Percentiles rank a stretch among this genome's conserved stretches.
phyloP scores from a whole-genome alignment of 345 rosid species.

The Heritiera fomes region DNA sequence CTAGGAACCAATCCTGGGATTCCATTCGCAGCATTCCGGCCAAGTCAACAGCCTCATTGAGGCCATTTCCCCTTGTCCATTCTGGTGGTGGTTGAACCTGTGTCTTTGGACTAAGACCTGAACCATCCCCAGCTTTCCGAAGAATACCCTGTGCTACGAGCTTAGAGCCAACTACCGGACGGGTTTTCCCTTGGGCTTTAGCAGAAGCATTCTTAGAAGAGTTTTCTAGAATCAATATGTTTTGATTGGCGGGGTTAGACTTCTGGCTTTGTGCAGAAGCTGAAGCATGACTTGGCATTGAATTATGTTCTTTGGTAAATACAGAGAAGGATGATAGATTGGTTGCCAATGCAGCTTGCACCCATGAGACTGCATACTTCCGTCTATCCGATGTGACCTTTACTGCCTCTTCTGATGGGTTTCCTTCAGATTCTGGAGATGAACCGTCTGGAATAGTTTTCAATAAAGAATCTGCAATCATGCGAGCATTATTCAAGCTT shows the following conservation, averaged over 20 bases:
- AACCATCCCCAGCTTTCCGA: conserved; percentile 54
- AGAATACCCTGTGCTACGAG: conserved; percentile 68
- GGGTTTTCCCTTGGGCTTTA: conserved; percentile 51
- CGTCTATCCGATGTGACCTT: conserved; percentile 59
- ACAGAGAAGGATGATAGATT: conserved; percentile 77
- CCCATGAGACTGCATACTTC: conserved; percentile 78
- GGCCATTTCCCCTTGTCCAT: conserved; percentile 74
- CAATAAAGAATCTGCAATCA: conserved; percentile 60
- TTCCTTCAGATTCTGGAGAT: conserved; percentile 56
- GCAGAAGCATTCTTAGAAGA: conserved; percentile 42
- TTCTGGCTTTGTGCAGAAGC: conserved; percentile 43
- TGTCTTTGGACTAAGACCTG: conserved; percentile 45
- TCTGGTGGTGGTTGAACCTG: conserved; percentile 54
- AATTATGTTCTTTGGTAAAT: conserved; percentile 48
- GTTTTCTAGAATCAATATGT: conserved; percentile 58
- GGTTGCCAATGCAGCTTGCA: conserved; percentile 85
- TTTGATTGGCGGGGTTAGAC: conserved; percentile 39
- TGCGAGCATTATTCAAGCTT: conserved; percentile 52
- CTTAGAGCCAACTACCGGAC: conserved; percentile 62
- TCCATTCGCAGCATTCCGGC: conserved; percentile 72
- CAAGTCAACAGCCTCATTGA: conserved; percentile 71
- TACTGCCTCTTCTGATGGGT: conserved; percentile 64
- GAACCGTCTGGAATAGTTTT: conserved; percentile 45
- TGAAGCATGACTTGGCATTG: conserved; percentile 6
- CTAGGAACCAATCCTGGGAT: conserved; percentile 90